phyloP scores from a whole-genome alignment of 352 stramenopile genomes.

The Globisporangium cystogenes region DNA sequence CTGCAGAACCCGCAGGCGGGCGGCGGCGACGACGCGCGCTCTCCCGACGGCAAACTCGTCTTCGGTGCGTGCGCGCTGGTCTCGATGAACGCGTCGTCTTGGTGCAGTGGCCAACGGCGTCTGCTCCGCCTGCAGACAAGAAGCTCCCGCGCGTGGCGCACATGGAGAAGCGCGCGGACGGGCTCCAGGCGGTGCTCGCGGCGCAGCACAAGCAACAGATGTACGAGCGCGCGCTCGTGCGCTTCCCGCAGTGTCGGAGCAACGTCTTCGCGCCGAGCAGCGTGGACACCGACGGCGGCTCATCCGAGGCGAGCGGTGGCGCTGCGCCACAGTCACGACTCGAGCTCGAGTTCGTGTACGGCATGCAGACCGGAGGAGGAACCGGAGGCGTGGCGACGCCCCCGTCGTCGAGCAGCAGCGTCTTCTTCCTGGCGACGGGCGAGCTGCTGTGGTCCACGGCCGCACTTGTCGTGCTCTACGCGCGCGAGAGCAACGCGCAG shows the following conservation, averaged over 20 bases:
- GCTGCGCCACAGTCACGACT: slow-evolving; percentile 29
- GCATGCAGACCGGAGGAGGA: slow-evolving; percentile 32
- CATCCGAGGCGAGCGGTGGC: neutral
- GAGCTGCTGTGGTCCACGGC: slow-evolving; percentile 67
- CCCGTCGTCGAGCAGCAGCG: slow-evolving; percentile 27
- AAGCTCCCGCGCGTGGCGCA: slow-evolving; percentile 61
- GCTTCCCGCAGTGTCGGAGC: slow-evolving; percentile 61
- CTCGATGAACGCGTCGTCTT: neutral
- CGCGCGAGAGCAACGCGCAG: slow-evolving; percentile 39
- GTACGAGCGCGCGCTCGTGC: slow-evolving; percentile 55
- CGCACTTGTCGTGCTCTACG: slow-evolving; percentile 53
- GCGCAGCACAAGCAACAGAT: slow-evolving; percentile 55
- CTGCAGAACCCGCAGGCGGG: slow-evolving; percentile 17
- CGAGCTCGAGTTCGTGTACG: slow-evolving; percentile 59
- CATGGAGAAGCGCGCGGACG: slow-evolving; percentile 58
- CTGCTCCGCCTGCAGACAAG: slow-evolving; percentile 31
- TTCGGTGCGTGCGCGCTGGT: slow-evolving; percentile 34
- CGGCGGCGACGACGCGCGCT: slow-evolving; percentile 25
- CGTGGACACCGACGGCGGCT: slow-evolving; percentile 24
- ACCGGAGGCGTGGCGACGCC: slow-evolving; percentile 7
- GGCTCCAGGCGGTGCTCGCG: slow-evolving; percentile 28
- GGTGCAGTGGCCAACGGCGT: too few species aligned
- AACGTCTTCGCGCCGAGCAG: slow-evolving; percentile 56
- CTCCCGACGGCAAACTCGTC: slow-evolving; percentile 47
- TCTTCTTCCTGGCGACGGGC: slow-evolving; percentile 48